phyloP scores from a whole-genome alignment of 768 basidiomycete genomes.

The Pluteus cervinus region DNA sequence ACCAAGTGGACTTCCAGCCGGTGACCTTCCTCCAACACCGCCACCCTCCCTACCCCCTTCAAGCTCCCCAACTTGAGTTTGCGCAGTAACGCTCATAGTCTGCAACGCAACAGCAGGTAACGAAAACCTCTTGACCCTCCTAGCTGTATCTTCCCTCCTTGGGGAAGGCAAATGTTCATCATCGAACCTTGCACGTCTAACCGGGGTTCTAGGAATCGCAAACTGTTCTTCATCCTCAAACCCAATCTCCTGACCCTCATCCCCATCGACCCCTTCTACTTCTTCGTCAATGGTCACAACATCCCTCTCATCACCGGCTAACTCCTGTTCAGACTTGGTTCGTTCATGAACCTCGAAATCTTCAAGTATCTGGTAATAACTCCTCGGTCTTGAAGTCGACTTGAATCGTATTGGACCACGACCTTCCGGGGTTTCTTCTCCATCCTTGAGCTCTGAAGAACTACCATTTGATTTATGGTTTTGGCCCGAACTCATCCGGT shows the following conservation, averaged over 20 bases:
- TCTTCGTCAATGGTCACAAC: neutral
- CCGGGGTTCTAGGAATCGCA: neutral
- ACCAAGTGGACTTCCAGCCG: no score
- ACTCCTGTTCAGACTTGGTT: constrained; percentile 10
- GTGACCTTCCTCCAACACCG: neutral
- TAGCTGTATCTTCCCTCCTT: constrained; percentile 53
- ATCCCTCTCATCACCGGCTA: constrained; percentile 10
- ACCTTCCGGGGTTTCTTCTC: constrained; percentile 7
- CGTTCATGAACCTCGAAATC: constrained; percentile 44
- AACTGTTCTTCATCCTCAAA: neutral
- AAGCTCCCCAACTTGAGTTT: constrained; percentile 21
- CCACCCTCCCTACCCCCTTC: constrained; percentile 2
- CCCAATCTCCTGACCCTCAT: neutral
- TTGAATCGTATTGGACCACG: constrained; percentile 23
- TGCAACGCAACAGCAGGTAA: constrained; percentile 74
- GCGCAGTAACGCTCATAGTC: constrained; percentile 62
- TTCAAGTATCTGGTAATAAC: constrained; percentile 62
- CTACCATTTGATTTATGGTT: no score
- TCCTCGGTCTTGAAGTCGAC: constrained; percentile 46
- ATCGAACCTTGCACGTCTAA: constrained; percentile 8
- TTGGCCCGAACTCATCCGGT: constrained; percentile 23
- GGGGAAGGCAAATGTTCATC: neutral
- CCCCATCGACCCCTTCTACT: constrained; percentile 6
- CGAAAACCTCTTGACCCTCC: constrained; percentile 66
- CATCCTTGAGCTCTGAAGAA: constrained; percentile 1